phyloP scores from a whole-genome alignment of 306 rosid genomes.

The Medicago arabica region DNA sequence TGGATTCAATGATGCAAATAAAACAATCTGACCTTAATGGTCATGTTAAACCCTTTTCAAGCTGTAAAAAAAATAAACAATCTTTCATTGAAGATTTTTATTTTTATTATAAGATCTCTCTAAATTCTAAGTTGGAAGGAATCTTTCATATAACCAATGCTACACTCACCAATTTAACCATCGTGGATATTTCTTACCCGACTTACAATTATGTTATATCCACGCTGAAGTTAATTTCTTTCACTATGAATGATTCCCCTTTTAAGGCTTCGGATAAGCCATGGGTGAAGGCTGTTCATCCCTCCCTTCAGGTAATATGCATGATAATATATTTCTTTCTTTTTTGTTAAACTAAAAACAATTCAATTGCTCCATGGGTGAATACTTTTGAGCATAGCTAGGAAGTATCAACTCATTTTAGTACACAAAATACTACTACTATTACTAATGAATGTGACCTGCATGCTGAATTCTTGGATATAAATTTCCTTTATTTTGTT shows the following conservation, averaged over 20 bases:
- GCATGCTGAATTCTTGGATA: too few relatives aligned
- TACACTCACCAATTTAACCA: slow-evolving; percentile 1
- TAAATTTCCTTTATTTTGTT: too few relatives aligned
- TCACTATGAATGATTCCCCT: background rate
- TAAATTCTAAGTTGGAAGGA: background rate
- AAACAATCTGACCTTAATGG: too few relatives aligned
- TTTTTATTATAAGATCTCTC: background rate
- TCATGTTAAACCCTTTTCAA: background rate
- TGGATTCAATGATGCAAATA: too few relatives aligned
- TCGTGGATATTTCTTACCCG: background rate
- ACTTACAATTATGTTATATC: background rate
- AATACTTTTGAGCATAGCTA: too few relatives aligned
- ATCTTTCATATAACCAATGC: slow-evolving; percentile 6
- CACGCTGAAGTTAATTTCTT: slow-evolving; percentile 11
- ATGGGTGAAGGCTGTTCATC: background rate
- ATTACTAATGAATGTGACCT: too few relatives aligned
- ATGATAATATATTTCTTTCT: too few relatives aligned
- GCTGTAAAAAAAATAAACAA: background rate
- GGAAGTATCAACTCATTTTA: too few relatives aligned
- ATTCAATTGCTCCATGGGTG: too few relatives aligned
- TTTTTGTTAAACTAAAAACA: too few relatives aligned
- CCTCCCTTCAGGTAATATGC: slow-evolving; percentile 9
- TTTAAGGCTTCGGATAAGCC: background rate
- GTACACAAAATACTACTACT: too few relatives aligned
- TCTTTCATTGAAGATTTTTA: background rate